These are phyloP conservation scores for Rhynchosporium agropyri DNA, from an alignment of 2,329 filamentous ascomycete genomes.

Conservation along the genomic window DNA sequence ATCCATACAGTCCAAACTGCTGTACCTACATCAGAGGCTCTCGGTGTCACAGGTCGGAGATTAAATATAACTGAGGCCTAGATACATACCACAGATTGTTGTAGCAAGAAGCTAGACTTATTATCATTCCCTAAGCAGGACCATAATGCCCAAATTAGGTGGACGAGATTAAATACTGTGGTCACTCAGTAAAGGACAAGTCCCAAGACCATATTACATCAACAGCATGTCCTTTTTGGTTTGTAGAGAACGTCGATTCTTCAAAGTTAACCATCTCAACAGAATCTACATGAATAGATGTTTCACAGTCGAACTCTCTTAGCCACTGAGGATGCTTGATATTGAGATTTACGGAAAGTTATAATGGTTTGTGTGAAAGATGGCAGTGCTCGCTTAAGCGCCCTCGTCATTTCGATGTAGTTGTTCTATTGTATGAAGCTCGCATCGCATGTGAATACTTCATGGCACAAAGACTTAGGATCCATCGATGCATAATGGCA, in stretches of 20 bases:
- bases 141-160: background rate
- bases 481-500: no score
- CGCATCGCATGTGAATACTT: background rate
- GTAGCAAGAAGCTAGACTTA: background rate
- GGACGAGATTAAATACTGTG: background rate
- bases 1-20: background rate
- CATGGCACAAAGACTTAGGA: background rate
- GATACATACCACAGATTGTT: background rate
- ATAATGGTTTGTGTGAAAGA: background rate
- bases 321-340: background rate
- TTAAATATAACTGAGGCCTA: background rate
- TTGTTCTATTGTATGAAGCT: background rate
- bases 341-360: background rate
- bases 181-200: background rate
- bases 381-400: background rate
- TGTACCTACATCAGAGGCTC: background rate
- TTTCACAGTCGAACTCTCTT: background rate
- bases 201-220: constrained; percentile 1
- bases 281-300: background rate
- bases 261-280: no score
- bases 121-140: background rate
- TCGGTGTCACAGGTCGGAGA: background rate
- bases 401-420: no score
- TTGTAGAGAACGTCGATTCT: background rate
- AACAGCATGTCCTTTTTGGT: background rate